Percentiles rank a stretch among this genome's conserved stretches.
Evolutionary conservation across 768 basidiomycete species (phyloP).

Genomic region (Sporobolomyces roseus): DNA sequence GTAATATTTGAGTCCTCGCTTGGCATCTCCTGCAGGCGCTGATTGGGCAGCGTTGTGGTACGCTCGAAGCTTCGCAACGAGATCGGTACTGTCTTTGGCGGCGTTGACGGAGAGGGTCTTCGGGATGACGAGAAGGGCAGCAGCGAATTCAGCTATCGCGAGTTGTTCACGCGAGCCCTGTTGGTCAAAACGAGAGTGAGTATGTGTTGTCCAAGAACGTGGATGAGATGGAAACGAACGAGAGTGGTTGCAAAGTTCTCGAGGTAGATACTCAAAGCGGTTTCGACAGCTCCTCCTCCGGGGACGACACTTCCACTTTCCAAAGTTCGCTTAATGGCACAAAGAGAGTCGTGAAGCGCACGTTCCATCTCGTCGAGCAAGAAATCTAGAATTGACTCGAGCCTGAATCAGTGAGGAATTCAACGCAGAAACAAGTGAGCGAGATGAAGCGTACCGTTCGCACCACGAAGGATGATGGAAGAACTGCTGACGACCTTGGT

Average conservation of each 20-base stretch:
- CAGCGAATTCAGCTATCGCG: slow-evolving; percentile 98
- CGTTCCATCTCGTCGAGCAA: slow-evolving; percentile 99
- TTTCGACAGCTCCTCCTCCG: slow-evolving; percentile 95
- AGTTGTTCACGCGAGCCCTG: slow-evolving; percentile 97
- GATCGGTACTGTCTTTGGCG: slow-evolving; percentile 94
- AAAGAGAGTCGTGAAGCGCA: slow-evolving; percentile 87
- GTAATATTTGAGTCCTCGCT: slow-evolving; percentile 82
- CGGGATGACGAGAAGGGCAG: slow-evolving; percentile 85
- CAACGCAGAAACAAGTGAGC: neutral
- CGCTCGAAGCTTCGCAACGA: slow-evolving; percentile 91
- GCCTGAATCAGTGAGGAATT: too few species aligned
- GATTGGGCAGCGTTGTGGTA: slow-evolving; percentile 97
- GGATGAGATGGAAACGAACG: slow-evolving; percentile 54
- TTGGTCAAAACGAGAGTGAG: neutral
- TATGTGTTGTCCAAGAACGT: neutral
- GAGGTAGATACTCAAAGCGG: slow-evolving; percentile 90
- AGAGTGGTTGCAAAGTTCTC: slow-evolving; percentile 98
- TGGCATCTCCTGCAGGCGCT: slow-evolving; percentile 82
- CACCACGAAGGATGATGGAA: slow-evolving; percentile 89
- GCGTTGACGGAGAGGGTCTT: slow-evolving; percentile 97
- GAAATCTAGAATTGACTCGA: slow-evolving; percentile 60
- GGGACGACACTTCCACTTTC: slow-evolving; percentile 95
- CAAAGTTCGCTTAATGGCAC: slow-evolving; percentile 90
- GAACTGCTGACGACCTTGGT: slow-evolving; percentile 92
- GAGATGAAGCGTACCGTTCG: slow-evolving; percentile 56